Conservation (phyloP, 495 filamentous ascomycete genomes). For the Neurospora sp. region DNA sequence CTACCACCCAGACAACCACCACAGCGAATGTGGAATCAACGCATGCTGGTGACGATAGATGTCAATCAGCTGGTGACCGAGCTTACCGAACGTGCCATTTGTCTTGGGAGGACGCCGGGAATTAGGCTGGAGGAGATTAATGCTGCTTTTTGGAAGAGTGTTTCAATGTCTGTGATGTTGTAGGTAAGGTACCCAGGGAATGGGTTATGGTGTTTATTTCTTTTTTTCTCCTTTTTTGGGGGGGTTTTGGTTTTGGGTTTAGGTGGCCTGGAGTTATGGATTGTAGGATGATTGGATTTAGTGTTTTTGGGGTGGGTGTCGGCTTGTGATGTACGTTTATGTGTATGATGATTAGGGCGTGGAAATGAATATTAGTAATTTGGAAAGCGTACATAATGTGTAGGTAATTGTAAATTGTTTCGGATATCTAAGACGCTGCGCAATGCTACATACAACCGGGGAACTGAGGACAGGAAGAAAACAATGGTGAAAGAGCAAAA, state of each 20-base stretch:
- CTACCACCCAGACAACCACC: conserved; percentile 1
- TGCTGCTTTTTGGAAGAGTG: conserved; percentile 35
- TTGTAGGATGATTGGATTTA: background rate
- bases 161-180: conserved; percentile 6
- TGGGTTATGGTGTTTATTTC: background rate
- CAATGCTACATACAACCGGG: no score
- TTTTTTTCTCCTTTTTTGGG: background rate
- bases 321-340: no score
- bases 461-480: background rate
- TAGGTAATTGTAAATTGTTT: no score
- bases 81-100: conserved; percentile 31
- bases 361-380: no score
- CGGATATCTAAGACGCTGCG: no score
- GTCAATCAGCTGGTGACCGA: conserved; percentile 17
- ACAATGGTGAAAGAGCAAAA: background rate
- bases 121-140: conserved; percentile 51
- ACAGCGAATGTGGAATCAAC: background rate
- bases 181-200: background rate
- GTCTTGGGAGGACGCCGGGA: conserved; percentile 53
- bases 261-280: background rate
- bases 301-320: no score
- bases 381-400: no score
- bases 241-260: background rate
- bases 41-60: conserved; percentile 16
- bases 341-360: no score